These are phyloP conservation scores for Globisporangium alternatum DNA, from an alignment of 352 stramenopile genomes.

Conservation along the genomic window DNA sequence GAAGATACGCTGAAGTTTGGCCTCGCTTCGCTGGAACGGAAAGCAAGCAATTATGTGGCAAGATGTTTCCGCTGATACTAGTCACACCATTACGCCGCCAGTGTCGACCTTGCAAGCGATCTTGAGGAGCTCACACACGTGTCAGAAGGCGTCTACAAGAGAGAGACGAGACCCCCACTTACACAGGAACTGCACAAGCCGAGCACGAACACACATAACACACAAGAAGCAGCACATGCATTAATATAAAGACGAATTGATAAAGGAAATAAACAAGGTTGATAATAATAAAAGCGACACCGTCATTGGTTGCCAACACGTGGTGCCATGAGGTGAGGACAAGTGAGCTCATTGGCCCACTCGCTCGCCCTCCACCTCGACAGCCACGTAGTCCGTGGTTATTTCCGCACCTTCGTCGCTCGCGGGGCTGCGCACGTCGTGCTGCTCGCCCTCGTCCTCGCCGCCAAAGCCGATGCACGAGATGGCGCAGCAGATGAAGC, in stretches of 20 bases:
- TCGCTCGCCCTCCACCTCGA: constrained; percentile 34
- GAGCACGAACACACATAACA: too few species aligned
- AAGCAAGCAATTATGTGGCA: too few species aligned
- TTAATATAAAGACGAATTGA: background rate
- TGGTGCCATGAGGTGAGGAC: background rate
- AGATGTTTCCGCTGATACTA: too few species aligned
- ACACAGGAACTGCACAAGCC: too few species aligned
- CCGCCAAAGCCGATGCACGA: constrained; percentile 56
- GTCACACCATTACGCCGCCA: too few species aligned
- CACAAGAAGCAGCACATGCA: too few species aligned
- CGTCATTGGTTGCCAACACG: background rate
- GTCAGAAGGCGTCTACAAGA: too few species aligned
- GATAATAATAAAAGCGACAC: background rate
- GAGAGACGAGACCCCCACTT: too few species aligned
- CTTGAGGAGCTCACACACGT: too few species aligned
- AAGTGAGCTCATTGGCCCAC: background rate
- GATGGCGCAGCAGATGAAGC: constrained; percentile 79
- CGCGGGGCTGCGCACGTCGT: constrained; percentile 42
- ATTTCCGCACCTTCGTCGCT: constrained; percentile 69
- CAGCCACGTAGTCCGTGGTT: constrained; percentile 54
- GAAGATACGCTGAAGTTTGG: too few species aligned
- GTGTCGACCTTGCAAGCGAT: too few species aligned
- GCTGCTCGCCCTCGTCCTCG: constrained; percentile 30
- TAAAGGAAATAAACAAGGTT: background rate
- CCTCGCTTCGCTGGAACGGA: too few species aligned